These are phyloP conservation scores for Leccinum pachyderme DNA, from an alignment of 1,284 basidiomycete species.

Conservation along the genomic window DNA sequence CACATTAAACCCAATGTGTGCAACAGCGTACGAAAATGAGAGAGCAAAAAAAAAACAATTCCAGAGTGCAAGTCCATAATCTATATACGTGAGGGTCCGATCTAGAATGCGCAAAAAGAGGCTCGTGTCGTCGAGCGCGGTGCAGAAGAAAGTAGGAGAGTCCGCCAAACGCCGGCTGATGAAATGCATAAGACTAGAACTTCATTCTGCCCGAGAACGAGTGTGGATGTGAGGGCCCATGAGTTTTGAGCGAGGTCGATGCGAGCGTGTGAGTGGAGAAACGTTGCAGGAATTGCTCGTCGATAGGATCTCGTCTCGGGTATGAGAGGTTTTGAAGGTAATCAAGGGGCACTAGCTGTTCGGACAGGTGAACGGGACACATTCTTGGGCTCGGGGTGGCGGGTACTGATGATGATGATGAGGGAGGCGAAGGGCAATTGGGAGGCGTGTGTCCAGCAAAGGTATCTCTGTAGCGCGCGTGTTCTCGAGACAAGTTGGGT, in stretches of 20 bases:
- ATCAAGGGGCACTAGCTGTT: constrained; percentile 57
- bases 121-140: constrained; percentile 10
- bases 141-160: constrained; percentile 2
- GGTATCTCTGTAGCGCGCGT: constrained; percentile 24
- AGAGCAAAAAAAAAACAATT: constrained; percentile 15
- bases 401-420: constrained; percentile 31
- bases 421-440: constrained; percentile 29
- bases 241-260: constrained; percentile 22
- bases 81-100: constrained; percentile 31
- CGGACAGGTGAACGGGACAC: constrained; percentile 28
- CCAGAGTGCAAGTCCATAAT: constrained; percentile 29
- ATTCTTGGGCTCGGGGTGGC: constrained; percentile 34
- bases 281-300: constrained; percentile 56
- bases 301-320: constrained; percentile 53
- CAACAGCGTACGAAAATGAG: constrained; percentile 26
- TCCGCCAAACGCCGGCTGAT: constrained; percentile 2
- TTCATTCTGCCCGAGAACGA: constrained; percentile 32
- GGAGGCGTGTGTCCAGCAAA: constrained; percentile 3
- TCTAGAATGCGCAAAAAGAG: constrained; percentile 21
- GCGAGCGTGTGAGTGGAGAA: constrained; percentile 38
- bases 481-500: constrained; percentile 27
- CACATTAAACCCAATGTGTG: constrained; percentile 18
- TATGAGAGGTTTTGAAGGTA: constrained; percentile 51
- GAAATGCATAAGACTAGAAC: constrained; percentile 8
- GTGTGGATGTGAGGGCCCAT: constrained; percentile 17